Base-by-base conservation (phyloP, 768 basidiomycete genomes). In the Tulasnella sp. region DNA sequence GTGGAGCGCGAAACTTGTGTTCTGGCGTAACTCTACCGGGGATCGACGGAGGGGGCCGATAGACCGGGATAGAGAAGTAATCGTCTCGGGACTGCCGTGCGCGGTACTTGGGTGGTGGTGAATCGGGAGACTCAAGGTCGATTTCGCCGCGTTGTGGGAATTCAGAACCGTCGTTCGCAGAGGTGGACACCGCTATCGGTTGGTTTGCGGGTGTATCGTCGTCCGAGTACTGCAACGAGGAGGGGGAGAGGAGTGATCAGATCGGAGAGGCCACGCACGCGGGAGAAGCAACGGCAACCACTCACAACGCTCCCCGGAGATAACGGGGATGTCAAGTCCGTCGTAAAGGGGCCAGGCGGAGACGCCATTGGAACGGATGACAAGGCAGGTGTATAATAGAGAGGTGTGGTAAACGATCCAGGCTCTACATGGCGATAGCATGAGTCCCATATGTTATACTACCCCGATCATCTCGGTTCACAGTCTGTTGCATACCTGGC, bases 71-170 rank as follows among this genome's bases (percentile, higher is more conserved):
- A 22, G 71, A 45, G 42, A 40, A 34, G 71, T 45, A 34, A 31
- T 72, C 40, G 40, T 40, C 40, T 19, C 40, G n/a, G 15, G 71
- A 45, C 31, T 40, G 40, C 25, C 71, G 71, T 49, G 71, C 40
- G 29, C 71, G 71, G 39, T 74, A 74, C 58, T 37, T 25, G 12
- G 73, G 73, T 38, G 73, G 73, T 22, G 73, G 73, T 36, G 73
- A 74, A 34, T 67, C 45, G 11, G 29, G 36, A 37, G 73, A 74
- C 25, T 74, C 73, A 14, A 58, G 71, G 49, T 45, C 40, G 40
- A 52, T 45, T 45, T 40, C 40, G 5, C 40, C 49, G 40, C 31
- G 36, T 29, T 22, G 40, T 72, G 15, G 37, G 8, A 6, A 25
- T 31, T 72, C 42, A 22, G 42, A 12, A 45, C 31, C 25, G 42